Evolutionary conservation across 805 yeast genomes (phyloP).

Genomic region (Ogataea wickerhamii): DNA sequence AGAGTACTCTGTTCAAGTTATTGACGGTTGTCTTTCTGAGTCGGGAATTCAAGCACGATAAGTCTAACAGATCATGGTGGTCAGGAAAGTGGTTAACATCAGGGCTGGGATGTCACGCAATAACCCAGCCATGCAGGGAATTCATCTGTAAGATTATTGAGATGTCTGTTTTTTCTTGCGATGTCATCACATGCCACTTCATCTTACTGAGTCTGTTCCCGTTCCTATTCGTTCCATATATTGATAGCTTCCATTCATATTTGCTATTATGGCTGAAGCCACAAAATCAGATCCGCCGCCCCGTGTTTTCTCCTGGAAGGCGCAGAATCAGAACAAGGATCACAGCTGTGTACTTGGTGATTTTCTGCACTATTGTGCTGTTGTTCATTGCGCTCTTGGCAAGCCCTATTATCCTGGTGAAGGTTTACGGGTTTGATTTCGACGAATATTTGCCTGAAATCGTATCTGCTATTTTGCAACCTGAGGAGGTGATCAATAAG

Average conservation of each 20-base stretch:
- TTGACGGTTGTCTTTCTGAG: constrained; percentile 50
- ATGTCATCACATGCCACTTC: constrained; percentile 56
- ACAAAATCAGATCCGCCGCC: constrained; percentile 43
- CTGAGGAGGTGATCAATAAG: constrained; percentile 30
- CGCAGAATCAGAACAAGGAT: constrained; percentile 39
- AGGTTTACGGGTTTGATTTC: constrained; percentile 37
- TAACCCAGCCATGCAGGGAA: constrained; percentile 66
- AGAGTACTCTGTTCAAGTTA: constrained; percentile 52
- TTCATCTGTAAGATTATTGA: constrained; percentile 60
- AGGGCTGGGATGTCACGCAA: constrained; percentile 56
- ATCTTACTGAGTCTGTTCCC: constrained; percentile 59
- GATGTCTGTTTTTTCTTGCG: constrained; percentile 64
- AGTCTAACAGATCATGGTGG: constrained; percentile 73
- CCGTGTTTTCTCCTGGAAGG: constrained; percentile 38
- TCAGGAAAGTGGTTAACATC: constrained; percentile 67
- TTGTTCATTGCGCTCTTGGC: constrained; percentile 35
- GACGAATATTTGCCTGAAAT: constrained; percentile 39
- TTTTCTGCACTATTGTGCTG: constrained; percentile 34
- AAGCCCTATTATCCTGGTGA: constrained; percentile 37
- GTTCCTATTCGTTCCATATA: constrained; percentile 55
- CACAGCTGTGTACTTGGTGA: constrained; percentile 30
- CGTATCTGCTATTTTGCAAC: constrained; percentile 40
- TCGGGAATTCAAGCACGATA: constrained; percentile 59
- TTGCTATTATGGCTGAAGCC: constrained; percentile 61
- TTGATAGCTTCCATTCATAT: constrained; percentile 64